Evolutionary conservation across 306 rosid species (phyloP).

Genomic region (Rubus parviflorus): DNA sequence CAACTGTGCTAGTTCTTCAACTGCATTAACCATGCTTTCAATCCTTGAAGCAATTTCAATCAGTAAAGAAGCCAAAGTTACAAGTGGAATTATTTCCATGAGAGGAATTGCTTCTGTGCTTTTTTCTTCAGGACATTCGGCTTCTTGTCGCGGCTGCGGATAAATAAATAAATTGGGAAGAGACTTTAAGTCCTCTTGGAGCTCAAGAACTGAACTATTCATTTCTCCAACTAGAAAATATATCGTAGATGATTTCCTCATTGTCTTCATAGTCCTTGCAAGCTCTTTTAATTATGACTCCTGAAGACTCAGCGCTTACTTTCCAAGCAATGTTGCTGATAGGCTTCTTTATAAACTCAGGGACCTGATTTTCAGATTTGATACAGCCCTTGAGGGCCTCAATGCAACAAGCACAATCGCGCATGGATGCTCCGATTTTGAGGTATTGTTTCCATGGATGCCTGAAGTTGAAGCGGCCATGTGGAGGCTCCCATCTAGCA

Average conservation of each 20-base stretch:
- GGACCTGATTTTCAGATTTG: slow-evolving; percentile 53
- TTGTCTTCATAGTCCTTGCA: slow-evolving; percentile 34
- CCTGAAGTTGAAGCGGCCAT: slow-evolving; percentile 69
- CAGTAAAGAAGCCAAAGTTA: slow-evolving; percentile 56
- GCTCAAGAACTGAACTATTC: slow-evolving; percentile 54
- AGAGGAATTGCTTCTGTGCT: slow-evolving; percentile 27
- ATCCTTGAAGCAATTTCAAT: slow-evolving; percentile 52
- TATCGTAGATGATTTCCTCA: slow-evolving; percentile 60
- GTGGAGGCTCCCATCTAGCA: slow-evolving; percentile 90
- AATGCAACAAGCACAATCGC: slow-evolving; percentile 67
- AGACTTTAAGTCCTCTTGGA: slow-evolving; percentile 42
- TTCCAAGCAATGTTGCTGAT: slow-evolving; percentile 34
- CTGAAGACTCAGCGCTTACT: slow-evolving; percentile 39
- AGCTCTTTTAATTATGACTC: slow-evolving; percentile 62
- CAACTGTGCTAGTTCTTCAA: slow-evolving; percentile 46
- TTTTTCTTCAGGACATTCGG: slow-evolving; percentile 13
- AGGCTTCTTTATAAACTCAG: slow-evolving; percentile 47
- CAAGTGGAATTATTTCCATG: slow-evolving; percentile 55
- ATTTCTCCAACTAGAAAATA: slow-evolving; percentile 44
- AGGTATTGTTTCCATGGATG: slow-evolving; percentile 93
- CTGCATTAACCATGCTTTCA: slow-evolving; percentile 52
- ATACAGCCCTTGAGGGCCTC: slow-evolving; percentile 78
- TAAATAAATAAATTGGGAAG: slow-evolving; percentile 27
- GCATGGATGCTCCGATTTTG: slow-evolving; percentile 69
- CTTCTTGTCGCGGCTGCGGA: background rate